phyloP scores from a whole-genome alignment of 768 basidiomycete genomes.

The Suillus plorans region DNA sequence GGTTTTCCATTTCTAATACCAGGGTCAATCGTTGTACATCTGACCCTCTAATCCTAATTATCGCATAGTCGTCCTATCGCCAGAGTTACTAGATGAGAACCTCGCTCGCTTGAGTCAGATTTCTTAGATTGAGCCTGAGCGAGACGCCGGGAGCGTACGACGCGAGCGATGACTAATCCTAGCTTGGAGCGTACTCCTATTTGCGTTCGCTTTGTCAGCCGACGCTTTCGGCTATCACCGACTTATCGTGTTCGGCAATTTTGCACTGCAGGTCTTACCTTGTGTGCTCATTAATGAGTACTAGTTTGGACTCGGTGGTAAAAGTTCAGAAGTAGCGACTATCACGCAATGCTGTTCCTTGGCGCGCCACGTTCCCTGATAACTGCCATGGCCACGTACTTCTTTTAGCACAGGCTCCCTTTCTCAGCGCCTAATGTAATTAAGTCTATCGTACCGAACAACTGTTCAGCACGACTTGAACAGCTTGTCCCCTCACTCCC shows the following conservation, averaged over 20 bases:
- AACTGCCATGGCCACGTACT: neutral
- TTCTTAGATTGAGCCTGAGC: neutral
- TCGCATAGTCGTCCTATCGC: neutral
- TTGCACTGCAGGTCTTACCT: too few relatives aligned
- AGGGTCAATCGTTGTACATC: neutral
- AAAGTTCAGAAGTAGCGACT: neutral
- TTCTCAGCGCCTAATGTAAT: neutral
- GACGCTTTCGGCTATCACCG: too few relatives aligned
- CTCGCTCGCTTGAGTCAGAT: neutral
- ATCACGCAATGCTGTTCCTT: neutral
- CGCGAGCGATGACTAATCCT: neutral
- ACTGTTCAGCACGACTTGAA: neutral
- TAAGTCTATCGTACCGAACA: too few relatives aligned
- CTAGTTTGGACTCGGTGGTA: neutral
- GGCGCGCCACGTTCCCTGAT: neutral
- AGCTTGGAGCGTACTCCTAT: too few relatives aligned
- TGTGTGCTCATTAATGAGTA: neutral
- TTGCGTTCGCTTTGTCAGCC: too few relatives aligned
- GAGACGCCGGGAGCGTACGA: neutral
- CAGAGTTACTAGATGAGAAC: neutral
- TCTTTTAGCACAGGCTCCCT: too few relatives aligned
- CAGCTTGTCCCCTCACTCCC: too few relatives aligned
- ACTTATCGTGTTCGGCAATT: too few relatives aligned
- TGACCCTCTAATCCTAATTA: neutral
- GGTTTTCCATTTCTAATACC: neutral